Evolutionary conservation across 257 asterid species (phyloP).

Genomic region (Nicotiana sylvestris): DNA sequence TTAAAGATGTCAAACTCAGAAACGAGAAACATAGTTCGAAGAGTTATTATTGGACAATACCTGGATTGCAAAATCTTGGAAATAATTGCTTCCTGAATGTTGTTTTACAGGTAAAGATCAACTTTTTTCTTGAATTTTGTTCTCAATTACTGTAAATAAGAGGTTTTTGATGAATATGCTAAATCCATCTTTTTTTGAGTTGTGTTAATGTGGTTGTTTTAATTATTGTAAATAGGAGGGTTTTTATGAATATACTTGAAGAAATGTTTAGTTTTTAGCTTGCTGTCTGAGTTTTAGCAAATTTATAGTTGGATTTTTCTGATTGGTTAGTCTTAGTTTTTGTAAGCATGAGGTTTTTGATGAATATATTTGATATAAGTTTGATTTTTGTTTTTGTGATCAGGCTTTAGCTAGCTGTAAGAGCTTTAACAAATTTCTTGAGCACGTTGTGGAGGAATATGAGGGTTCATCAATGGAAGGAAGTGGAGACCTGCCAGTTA

Average conservation of each 20-base stretch:
- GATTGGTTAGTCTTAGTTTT: neutral
- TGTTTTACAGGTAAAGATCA: constrained; percentile 63
- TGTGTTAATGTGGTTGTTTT: neutral
- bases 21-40: constrained; percentile 18
- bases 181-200: neutral
- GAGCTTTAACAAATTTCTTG: constrained; percentile 50
- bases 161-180: no score
- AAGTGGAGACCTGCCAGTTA: constrained; percentile 47
- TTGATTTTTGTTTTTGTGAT: neutral
- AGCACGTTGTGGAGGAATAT: constrained; percentile 43
- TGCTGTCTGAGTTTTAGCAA: neutral
- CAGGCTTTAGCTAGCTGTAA: constrained; percentile 87
- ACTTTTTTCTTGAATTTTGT: no score
- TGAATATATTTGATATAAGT: neutral
- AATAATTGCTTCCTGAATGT: constrained; percentile 90
- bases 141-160: no score
- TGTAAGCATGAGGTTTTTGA: neutral
- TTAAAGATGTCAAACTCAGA: constrained; percentile 32
- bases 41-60: constrained; percentile 39
- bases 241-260: no score
- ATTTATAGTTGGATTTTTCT: neutral
- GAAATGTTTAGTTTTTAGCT: no score
- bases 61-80: constrained; percentile 82
- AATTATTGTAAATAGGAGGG: no score
- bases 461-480: constrained; percentile 35